A percentile compares a stretch with the other conserved stretches of the same genome.
Conservation (phyloP, 352 stramenopile species). For the Thalassiosira hispida region DNA sequence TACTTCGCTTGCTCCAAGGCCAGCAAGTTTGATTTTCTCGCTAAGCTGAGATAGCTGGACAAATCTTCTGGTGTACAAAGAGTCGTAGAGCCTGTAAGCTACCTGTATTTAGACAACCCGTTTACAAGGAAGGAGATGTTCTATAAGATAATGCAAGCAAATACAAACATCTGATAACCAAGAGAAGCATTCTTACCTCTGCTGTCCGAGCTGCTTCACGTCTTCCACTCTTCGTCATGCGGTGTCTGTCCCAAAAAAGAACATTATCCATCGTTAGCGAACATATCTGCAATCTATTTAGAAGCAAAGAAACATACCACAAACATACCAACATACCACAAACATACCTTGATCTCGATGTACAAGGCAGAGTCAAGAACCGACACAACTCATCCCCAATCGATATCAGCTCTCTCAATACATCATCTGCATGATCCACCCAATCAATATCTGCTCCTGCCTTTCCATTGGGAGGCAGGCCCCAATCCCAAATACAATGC, state of each 20-base stretch:
- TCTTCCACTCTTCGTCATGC: constrained; percentile 50
- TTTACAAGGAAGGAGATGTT: not conserved
- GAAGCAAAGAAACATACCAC: not conserved
- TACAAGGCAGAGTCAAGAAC: constrained; percentile 71
- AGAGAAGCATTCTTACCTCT: constrained; percentile 17
- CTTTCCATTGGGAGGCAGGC: constrained; percentile 21
- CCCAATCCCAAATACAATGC: constrained; percentile 70
- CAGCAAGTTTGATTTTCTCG: constrained; percentile 68
- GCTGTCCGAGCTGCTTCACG: constrained; percentile 55
- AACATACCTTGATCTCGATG: constrained; percentile 50
- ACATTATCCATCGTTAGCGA: too few species aligned
- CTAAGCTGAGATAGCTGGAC: constrained; percentile 49
- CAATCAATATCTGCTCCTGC: constrained; percentile 52
- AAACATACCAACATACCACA: not conserved
- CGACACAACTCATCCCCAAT: constrained; percentile 65
- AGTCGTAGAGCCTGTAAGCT: constrained; percentile 67
- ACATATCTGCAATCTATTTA: not conserved
- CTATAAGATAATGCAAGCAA: not conserved
- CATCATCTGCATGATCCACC: constrained; percentile 64
- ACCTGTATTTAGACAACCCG: constrained; percentile 22
- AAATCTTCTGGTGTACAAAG: constrained; percentile 55
- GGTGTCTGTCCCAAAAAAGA: constrained; percentile 47
- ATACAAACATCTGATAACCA: not conserved
- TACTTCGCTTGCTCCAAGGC: constrained; percentile 66
- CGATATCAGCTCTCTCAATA: constrained; percentile 55